Evolutionary conservation across 352 stramenopile genomes (phyloP).

Genomic region (Pythium plurisporium): DNA sequence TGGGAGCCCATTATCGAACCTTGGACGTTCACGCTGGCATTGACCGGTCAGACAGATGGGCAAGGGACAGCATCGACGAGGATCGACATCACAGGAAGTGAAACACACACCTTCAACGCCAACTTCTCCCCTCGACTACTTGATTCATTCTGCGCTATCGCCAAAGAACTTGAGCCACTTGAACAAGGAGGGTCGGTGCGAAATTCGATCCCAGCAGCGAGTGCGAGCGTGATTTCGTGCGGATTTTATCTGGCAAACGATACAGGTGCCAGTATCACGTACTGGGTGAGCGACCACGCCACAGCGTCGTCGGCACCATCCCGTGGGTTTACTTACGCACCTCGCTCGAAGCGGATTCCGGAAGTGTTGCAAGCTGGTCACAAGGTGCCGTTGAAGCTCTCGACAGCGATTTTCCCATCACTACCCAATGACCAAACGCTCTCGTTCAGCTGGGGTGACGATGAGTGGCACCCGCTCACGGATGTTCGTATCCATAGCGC

Average conservation of each 20-base stretch:
- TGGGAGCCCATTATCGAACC: slow-evolving; percentile 80
- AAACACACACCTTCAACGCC: slow-evolving; percentile 54
- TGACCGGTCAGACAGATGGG: slow-evolving; percentile 33
- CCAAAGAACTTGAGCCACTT: slow-evolving; percentile 55
- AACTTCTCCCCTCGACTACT: slow-evolving; percentile 69
- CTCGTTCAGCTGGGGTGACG: slow-evolving; percentile 68
- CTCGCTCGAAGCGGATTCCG: slow-evolving; percentile 34
- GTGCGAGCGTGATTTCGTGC: slow-evolving; percentile 68
- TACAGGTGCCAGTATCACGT: slow-evolving; percentile 47
- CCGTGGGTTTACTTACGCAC: slow-evolving; percentile 53
- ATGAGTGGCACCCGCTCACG: slow-evolving; percentile 66
- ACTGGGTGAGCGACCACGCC: slow-evolving; percentile 56
- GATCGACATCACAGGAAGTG: slow-evolving; percentile 46
- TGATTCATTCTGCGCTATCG: slow-evolving; percentile 52
- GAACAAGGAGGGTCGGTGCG: neutral
- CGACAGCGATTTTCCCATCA: slow-evolving; percentile 59
- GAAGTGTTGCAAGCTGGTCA: slow-evolving; percentile 43
- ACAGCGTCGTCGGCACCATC: slow-evolving; percentile 23
- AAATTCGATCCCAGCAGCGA: slow-evolving; percentile 32
- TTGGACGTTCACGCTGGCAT: slow-evolving; percentile 57
- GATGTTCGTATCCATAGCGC: slow-evolving; percentile 73
- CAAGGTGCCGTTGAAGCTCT: slow-evolving; percentile 69
- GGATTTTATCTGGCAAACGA: slow-evolving; percentile 82
- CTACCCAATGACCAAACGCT: slow-evolving; percentile 69
- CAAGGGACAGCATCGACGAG: slow-evolving; percentile 49